A percentile compares a stretch with the other conserved stretches of the same genome.
These are phyloP conservation scores for Spathaspora girioi DNA, from an alignment of 805 yeast genomes.

Conservation along the genomic window DNA sequence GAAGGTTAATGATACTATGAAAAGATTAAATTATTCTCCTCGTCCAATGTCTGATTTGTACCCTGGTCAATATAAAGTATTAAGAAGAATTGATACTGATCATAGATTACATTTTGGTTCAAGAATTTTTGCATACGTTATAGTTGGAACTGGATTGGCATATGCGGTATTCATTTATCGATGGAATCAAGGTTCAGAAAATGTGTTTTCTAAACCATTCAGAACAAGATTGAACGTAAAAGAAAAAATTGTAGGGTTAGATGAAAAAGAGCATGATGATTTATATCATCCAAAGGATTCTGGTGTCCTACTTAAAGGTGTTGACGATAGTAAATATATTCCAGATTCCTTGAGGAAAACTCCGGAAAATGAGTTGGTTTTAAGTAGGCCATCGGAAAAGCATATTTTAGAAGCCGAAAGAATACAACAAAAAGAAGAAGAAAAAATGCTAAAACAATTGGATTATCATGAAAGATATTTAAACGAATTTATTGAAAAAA, in stretches of 20 bases:
- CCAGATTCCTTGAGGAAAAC: slow-evolving; percentile 42
- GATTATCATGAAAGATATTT: slow-evolving; percentile 18
- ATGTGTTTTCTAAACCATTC: slow-evolving; percentile 67
- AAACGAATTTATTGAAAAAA: neutral
- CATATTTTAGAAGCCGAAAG: slow-evolving; percentile 76
- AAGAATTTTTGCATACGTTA: slow-evolving; percentile 48
- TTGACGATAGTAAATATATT: slow-evolving; percentile 40
- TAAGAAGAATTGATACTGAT: slow-evolving; percentile 54
- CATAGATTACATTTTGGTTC: slow-evolving; percentile 58
- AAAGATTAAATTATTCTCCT: slow-evolving; percentile 69
- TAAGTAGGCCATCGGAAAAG: slow-evolving; percentile 66
- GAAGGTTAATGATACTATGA: slow-evolving; percentile 70
- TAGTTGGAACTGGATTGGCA: slow-evolving; percentile 46
- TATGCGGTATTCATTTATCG: slow-evolving; percentile 70
- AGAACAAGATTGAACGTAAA: slow-evolving; percentile 56
- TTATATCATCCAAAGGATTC: slow-evolving; percentile 45
- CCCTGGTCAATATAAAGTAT: slow-evolving; percentile 75
- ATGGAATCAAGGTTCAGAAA: slow-evolving; percentile 84
- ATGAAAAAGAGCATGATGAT: slow-evolving; percentile 61
- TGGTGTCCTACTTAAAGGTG: slow-evolving; percentile 37
- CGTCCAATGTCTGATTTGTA: slow-evolving; percentile 70
- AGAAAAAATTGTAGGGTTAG: slow-evolving; percentile 51
- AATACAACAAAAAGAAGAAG: slow-evolving; percentile 66
- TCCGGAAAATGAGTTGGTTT: slow-evolving; percentile 44
- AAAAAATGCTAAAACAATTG: slow-evolving; percentile 31